These are phyloP conservation scores for Achaetomium macrosporum DNA, from an alignment of 2,329 filamentous ascomycete genomes.

Conservation along the genomic window DNA sequence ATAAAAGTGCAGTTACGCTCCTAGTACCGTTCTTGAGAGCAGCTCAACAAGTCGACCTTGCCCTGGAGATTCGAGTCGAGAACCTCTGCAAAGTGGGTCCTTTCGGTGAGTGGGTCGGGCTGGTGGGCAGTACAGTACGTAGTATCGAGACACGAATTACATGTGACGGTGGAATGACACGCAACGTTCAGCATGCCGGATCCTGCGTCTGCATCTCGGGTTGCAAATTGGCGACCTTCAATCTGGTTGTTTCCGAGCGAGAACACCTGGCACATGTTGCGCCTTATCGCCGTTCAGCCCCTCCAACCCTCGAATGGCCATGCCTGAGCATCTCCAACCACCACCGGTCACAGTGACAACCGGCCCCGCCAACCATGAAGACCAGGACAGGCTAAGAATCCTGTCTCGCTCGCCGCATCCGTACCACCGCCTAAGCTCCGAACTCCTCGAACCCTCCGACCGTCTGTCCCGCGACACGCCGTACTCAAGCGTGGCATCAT, in stretches of 20 bases:
- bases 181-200: too few relatives aligned
- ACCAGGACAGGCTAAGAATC: slow-evolving; percentile 37
- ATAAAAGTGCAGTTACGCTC: too few relatives aligned
- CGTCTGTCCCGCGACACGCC: slow-evolving; percentile 3
- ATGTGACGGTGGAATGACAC: too few relatives aligned
- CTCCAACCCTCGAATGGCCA: slow-evolving; percentile 26
- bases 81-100: too few relatives aligned
- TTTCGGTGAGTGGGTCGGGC: too few relatives aligned
- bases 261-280: not conserved
- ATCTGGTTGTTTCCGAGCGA: not conserved
- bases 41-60: too few relatives aligned
- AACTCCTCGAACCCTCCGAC: slow-evolving; percentile 49
- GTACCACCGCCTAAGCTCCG: slow-evolving; percentile 55
- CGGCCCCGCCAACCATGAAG: slow-evolving; percentile 10
- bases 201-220: too few relatives aligned
- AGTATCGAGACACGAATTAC: too few relatives aligned
- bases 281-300: not conserved
- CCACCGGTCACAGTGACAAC: slow-evolving; percentile 23
- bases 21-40: too few relatives aligned
- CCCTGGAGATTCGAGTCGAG: too few relatives aligned
- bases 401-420: slow-evolving; percentile 62
- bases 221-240: not conserved
- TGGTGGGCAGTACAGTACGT: too few relatives aligned
- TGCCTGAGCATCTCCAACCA: slow-evolving; percentile 41
- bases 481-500: slow-evolving; percentile 12